Base-by-base conservation (phyloP, 2,329 filamentous ascomycete species). In the Aspergillus ochraceus region DNA sequence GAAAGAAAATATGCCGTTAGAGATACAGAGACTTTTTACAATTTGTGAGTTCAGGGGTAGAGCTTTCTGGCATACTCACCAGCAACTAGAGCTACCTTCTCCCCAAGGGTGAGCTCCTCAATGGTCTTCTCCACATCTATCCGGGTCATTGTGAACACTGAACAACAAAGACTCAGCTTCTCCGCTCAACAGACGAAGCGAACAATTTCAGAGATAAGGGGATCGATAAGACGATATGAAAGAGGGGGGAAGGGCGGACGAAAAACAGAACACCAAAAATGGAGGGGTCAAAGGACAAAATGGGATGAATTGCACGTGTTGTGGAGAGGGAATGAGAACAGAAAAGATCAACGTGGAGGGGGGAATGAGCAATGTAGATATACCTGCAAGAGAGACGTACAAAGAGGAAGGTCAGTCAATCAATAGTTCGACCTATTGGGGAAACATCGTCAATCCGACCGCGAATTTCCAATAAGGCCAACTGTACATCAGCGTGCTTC, bases 91-190 rank as follows among this genome's bases (percentile, higher is more conserved):
- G 70, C 64, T 62, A 84, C 84, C 76, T 88, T 88, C 70, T 88
- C 85, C 57, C 85, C 82, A 49, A 85, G 70, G 10, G 79, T 84
- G 46, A 88, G 72, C 63, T 77, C 76, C 49, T 78, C 75, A 39
- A 88, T 70, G 65, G 86, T 84, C 66, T 83, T 79, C 64, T 77
- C 76, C 29, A 78, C 71, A 53, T 78, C 73, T 45, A 74, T 66
- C 19, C 67, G 69, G 53, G 70, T 61, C 75, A 76, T 77, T 39
- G 45, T 71, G 63, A 49, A 39, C 24, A 22, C 14, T 19, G 6
- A 11, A 20, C 45, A 36, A 14, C 42, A 17, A 46, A 8, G 19
- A 19, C 17, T 46, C 42, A 36, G 32, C 32, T 36, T 42, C 36
- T 42, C 36, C 17, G 36, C 36, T n/a, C 8, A 17, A 39, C 36